Evolutionary conservation across 202 grass and related monocot genomes (phyloP), one percentile per base, ranked within the genome.

Genomic region (Zoysia matrella): DNA sequence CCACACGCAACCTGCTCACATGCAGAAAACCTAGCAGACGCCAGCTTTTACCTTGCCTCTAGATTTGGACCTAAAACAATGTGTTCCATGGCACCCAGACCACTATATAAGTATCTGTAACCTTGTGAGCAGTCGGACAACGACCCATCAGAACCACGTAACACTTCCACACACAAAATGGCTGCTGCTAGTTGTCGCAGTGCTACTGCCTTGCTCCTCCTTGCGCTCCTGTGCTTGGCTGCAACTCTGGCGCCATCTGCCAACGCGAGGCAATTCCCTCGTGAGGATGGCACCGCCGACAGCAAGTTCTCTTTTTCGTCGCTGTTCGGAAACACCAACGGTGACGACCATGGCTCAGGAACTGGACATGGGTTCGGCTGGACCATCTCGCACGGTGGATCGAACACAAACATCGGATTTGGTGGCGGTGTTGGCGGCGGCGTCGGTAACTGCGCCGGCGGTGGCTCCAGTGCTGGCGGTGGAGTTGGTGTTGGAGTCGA

Each of bases 401-500:
- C 86, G 0, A 52, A 88, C 45, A 79, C 83, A 6, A 83, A 53
- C 11, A 77, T 94, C 7, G 76, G 73, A 0, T 13, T 87, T 5
- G 89, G 91, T 0, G 91, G 85, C 0, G 91, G 91, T 3, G 48
- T 67, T 0, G 91, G 91, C 0, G 87, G 85, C 1, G 91, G 91
- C 15, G 55, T 73, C 2, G 82, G 94, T 3, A 89, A 71, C 3
- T 72, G 74, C 67, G 70, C 1, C 0, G 91, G 40, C 0, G 91
- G 85, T 0, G 94, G 86, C 0, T 56, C 72, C 1, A 90, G 87
- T 2, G 89, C 85, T 0, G 91, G 91, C 0, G 84, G 89, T 0
- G 94, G 89, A 61, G 79, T 40, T 1, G 92, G 92, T 0, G 75
- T 61, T 0, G 94, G 94, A 0, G 77, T 91, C 1, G 87, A 85